These are phyloP conservation scores for Royoungia palumana DNA, from an alignment of 768 basidiomycete species.

Conservation along the genomic window DNA sequence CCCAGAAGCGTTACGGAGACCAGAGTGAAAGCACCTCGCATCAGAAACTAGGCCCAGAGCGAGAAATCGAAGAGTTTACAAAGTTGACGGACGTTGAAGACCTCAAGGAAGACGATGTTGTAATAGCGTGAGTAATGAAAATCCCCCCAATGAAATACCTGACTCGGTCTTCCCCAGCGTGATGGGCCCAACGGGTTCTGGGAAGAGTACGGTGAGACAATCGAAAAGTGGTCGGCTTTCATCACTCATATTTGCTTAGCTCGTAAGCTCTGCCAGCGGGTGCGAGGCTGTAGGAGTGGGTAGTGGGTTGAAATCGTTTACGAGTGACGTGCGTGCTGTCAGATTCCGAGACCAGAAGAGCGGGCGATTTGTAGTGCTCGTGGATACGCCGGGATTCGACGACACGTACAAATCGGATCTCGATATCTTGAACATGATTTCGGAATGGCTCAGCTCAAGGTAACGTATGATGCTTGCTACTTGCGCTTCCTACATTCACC, in stretches of 20 bases:
- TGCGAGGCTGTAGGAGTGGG: background rate
- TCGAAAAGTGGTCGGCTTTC: background rate
- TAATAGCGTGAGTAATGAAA: constrained; percentile 14
- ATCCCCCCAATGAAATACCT: background rate
- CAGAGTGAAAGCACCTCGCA: too few relatives aligned
- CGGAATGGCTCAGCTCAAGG: constrained; percentile 14
- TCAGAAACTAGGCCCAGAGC: too few relatives aligned
- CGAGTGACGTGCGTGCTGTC: constrained; percentile 4
- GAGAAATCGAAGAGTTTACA: background rate
- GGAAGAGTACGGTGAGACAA: constrained; percentile 14
- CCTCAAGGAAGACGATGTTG: background rate
- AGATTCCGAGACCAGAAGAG: constrained; percentile 4
- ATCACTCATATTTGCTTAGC: constrained; percentile 5
- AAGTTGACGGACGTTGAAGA: background rate
- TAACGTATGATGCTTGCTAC: background rate
- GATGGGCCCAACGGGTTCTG: constrained; percentile 20
- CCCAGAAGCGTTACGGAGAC: too few relatives aligned
- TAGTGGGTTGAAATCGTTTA: constrained; percentile 9
- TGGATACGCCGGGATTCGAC: constrained; percentile 27
- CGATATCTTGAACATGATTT: constrained; percentile 11
- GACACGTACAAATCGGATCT: constrained; percentile 16
- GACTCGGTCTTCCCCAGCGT: constrained; percentile 1
- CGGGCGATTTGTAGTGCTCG: constrained; percentile 11
- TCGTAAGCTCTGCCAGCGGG: constrained; percentile 10
- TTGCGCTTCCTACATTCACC: background rate